These are phyloP conservation scores for Cercospora zeina DNA, from an alignment of 2,329 filamentous ascomycete genomes.

Conservation along the genomic window DNA sequence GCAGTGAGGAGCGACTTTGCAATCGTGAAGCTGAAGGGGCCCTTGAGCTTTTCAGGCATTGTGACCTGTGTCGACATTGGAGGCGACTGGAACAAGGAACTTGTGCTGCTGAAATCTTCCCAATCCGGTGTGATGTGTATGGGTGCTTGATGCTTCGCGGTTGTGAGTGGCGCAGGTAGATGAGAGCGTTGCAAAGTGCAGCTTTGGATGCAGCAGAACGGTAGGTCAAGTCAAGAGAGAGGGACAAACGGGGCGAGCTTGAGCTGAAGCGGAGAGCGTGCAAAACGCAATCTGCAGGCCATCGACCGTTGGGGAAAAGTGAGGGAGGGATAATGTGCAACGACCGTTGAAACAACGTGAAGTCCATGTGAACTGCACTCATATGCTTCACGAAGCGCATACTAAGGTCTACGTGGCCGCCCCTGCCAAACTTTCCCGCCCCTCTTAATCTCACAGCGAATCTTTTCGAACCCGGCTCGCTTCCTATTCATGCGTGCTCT, in stretches of 20 bases:
- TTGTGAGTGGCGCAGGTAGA: background rate
- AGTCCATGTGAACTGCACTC: constrained; percentile 5
- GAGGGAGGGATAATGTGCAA: background rate
- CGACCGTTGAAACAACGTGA: background rate
- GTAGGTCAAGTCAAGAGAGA: background rate
- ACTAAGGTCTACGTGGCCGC: constrained; percentile 5
- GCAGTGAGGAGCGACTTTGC: constrained; percentile 28
- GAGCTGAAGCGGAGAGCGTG: background rate
- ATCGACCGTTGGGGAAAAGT: background rate
- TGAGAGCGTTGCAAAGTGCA: background rate
- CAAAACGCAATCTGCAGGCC: background rate
- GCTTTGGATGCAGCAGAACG: background rate
- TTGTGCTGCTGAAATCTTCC: background rate
- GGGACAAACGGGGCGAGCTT: background rate
- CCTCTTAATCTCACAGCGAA: background rate
- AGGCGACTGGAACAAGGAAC: background rate
- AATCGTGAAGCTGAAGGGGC: constrained; percentile 25
- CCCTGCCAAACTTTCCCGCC: constrained; percentile 11
- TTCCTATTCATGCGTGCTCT: background rate
- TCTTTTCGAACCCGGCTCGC: background rate
- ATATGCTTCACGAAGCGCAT: constrained; percentile 1
- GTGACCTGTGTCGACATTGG: background rate
- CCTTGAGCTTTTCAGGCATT: constrained; percentile 17
- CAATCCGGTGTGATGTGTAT: background rate
- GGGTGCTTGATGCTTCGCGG: background rate